Evolutionary conservation across 345 rosid species (phyloP), one percentile per base, ranked within the genome.

Genomic region (Heritiera fomes): DNA sequence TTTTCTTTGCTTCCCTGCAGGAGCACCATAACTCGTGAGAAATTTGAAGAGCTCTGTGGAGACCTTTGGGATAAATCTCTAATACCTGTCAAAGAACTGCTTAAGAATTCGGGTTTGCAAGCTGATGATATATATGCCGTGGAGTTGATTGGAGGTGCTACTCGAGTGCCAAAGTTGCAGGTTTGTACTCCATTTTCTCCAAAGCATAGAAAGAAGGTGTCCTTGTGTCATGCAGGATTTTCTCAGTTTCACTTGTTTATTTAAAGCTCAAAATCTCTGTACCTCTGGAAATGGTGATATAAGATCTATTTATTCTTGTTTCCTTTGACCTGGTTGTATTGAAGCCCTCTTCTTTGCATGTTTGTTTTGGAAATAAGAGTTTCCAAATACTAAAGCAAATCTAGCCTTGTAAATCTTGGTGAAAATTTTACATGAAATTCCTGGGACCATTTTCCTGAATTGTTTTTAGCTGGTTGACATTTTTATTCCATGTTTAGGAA

Each of bases 91-190:
- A 91, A 87, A 81, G 96, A 97, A 73, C 88, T 97, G 80, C 88
- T 97, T 74, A 87, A 84, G 79, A 80, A 89, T 85, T 91, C 99
- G 45, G 98, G 94, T 62, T 60, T 94, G 79, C 88, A 91, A 83
- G 81, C 87, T 66, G 93, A 90, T 76, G 98, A 97, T 69, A 84
- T 94, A 79, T 86, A 82, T 88, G 99, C 98, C 6, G 96, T 94
- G 66, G 99, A 97, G 80, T 84, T 97, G 64, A 93, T 97, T 49
- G 99, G 99, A 82, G 99, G 99, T 66, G 98, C 98, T 76, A 94
- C 98, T 59, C 89, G 99, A 87, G 98, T 97, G 75, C 99, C 99
- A 76, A 97, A 97, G 86, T 90, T 97, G 87, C 98, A 97, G 98
- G 99, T 97, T 82, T 76, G 87, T 71, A 58, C 73, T 80, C 40